A percentile compares a stretch with the other conserved stretches of the same genome.
These are phyloP conservation scores for Rhizopogon vesiculosus DNA, from an alignment of 768 basidiomycete species.

Conservation along the genomic window DNA sequence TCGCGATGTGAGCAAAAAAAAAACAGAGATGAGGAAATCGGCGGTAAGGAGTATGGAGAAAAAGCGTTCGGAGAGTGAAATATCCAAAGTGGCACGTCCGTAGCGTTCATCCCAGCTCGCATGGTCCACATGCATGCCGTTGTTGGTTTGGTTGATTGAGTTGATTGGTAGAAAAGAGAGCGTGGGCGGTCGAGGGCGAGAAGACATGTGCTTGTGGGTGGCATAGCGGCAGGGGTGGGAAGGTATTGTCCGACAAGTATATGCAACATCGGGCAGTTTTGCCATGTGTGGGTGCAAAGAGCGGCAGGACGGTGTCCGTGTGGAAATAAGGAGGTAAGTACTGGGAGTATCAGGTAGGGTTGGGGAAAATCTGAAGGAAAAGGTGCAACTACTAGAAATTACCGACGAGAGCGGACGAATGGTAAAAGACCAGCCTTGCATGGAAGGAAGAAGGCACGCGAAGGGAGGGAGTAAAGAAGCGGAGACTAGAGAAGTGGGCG, in stretches of 20 bases:
- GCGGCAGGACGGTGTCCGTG: conserved; percentile 11
- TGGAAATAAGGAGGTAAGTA: conserved; percentile 10
- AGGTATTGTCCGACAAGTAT: conserved; percentile 18
- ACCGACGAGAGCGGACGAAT: conserved; percentile 16
- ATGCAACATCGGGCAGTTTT: conserved; percentile 8
- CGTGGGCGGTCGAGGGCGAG: conserved; percentile 1
- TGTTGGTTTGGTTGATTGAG: conserved; percentile 9
- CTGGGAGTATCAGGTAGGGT: conserved; percentile 14
- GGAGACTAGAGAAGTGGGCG: conserved; percentile 18
- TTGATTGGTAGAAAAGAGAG: conserved; percentile 5
- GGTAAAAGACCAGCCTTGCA: conserved; percentile 19
- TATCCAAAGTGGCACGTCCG: conserved; percentile 19
- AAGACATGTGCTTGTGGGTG: conserved; percentile 8
- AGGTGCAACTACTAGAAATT: conserved; percentile 17
- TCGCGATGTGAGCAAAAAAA: conserved; percentile 4
- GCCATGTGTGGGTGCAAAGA: conserved; percentile 23
- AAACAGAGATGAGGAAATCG: conserved; percentile 9
- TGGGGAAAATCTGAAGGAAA: conserved; percentile 13
- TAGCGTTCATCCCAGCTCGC: conserved; percentile 19
- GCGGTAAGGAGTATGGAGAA: conserved; percentile 8
- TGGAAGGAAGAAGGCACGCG: conserved; percentile 15
- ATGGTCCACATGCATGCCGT: conserved; percentile 16
- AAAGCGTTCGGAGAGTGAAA: conserved; percentile 5
- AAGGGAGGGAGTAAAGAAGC: conserved; percentile 16
- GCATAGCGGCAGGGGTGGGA: conserved; percentile 10